These are phyloP conservation scores for Aspergillus sp. DNA, from an alignment of 2,329 filamentous ascomycete species.

Conservation along the genomic window DNA sequence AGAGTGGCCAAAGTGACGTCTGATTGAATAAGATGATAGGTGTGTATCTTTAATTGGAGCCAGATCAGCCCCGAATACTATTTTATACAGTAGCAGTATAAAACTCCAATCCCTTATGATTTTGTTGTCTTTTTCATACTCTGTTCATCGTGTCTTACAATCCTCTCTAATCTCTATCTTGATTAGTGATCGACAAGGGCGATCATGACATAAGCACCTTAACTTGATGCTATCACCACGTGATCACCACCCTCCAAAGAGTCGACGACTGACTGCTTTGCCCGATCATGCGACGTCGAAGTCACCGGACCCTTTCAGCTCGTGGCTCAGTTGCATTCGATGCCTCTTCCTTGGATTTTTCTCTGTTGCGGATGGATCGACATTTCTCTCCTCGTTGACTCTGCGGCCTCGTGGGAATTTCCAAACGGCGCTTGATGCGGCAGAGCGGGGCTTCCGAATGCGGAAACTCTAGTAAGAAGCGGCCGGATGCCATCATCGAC, in stretches of 20 bases:
- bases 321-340: neutral
- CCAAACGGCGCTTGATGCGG: conserved; percentile 19
- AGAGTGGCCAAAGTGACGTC: too few relatives aligned
- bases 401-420: neutral
- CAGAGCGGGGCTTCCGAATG: conserved; percentile 22
- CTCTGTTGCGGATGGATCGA: neutral
- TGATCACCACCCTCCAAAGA: neutral
- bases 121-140: too few relatives aligned
- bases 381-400: neutral
- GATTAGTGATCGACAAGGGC: neutral
- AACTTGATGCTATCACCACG: neutral
- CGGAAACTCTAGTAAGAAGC: conserved; percentile 16
- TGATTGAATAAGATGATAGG: too few relatives aligned
- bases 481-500: conserved; percentile 13
- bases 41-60: too few relatives aligned
- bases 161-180: neutral
- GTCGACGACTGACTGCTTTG: neutral
- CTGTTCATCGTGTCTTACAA: too few relatives aligned
- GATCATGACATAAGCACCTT: conserved; percentile 10
- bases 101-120: too few relatives aligned
- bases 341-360: neutral
- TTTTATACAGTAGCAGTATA: too few relatives aligned
- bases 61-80: too few relatives aligned
- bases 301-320: conserved; percentile 1
- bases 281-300: neutral